Conservation (phyloP, 2,329 filamentous ascomycete species). For the Elsinoe batatas region DNA sequence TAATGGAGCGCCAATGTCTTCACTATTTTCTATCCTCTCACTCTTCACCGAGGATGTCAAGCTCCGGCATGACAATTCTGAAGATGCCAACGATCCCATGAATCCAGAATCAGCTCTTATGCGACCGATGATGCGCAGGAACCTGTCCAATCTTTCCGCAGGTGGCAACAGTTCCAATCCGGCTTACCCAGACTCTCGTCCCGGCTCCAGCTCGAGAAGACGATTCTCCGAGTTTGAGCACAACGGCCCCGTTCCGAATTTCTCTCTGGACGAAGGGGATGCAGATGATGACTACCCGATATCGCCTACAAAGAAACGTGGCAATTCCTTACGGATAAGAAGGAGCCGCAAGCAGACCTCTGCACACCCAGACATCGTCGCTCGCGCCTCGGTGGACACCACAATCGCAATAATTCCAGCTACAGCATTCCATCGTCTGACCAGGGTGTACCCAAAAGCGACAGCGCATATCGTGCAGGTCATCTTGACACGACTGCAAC, state of each 20-base stretch:
- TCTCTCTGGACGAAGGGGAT: constrained; percentile 53
- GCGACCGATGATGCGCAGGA: constrained; percentile 5
- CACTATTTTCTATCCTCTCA: constrained; percentile 91
- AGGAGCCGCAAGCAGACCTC: constrained; percentile 49
- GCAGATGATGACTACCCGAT: neutral
- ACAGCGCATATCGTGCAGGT: constrained; percentile 97
- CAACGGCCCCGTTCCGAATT: constrained; percentile 51
- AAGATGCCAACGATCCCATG: constrained; percentile 33
- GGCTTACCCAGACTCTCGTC: constrained; percentile 9
- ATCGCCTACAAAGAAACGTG: neutral
- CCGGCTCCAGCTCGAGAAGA: constrained; percentile 19
- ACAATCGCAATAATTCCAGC: constrained; percentile 98
- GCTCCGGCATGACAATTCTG: constrained; percentile 59
- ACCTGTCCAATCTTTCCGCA: constrained; percentile 5
- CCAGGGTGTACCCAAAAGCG: constrained; percentile 88
- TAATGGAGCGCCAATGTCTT: constrained; percentile 97
- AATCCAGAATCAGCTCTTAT: constrained; percentile 1
- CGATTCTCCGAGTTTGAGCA: constrained; percentile 11
- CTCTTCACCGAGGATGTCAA: constrained; percentile 93
- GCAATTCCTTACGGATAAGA: neutral
- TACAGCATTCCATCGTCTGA: constrained; percentile 85
- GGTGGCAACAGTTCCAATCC: neutral
- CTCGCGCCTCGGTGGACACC: constrained; percentile 89
- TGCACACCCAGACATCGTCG: constrained; percentile 91
- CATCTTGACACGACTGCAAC: constrained; percentile 84